These are phyloP conservation scores for Aphanomyces cochlioides DNA, from an alignment of 352 stramenopile species.

Conservation along the genomic window DNA sequence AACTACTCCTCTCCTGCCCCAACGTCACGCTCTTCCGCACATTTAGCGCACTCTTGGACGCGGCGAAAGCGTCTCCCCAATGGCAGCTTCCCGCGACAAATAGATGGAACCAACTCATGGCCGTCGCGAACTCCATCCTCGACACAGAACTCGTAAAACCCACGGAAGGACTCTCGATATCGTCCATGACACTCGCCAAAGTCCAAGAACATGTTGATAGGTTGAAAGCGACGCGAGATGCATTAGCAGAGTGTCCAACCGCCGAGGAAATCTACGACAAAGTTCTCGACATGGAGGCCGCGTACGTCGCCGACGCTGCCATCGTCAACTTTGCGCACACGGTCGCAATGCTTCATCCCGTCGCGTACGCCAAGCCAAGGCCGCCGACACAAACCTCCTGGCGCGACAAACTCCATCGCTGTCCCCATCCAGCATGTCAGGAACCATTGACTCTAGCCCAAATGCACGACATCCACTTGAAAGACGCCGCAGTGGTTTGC, in stretches of 20 bases:
- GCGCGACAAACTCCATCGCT: neutral
- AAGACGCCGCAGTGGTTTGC: neutral
- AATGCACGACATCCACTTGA: neutral
- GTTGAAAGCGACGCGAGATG: neutral
- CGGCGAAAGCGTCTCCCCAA: neutral
- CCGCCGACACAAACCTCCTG: neutral
- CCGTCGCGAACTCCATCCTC: neutral
- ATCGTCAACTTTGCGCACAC: neutral
- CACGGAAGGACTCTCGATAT: neutral
- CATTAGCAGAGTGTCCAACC: neutral
- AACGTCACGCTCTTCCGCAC: neutral
- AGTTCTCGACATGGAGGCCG: slow-evolving; percentile 1
- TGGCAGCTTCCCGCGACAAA: neutral
- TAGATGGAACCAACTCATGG: neutral
- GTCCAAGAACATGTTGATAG: neutral
- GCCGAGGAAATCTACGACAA: neutral
- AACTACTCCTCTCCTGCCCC: neutral
- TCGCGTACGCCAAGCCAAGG: neutral
- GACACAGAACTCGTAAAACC: neutral
- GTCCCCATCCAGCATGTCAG: neutral
- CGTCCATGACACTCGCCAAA: neutral
- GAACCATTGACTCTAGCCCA: neutral
- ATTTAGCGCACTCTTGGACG: neutral
- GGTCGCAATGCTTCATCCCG: neutral
- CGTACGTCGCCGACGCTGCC: neutral